Evolutionary conservation across 495 filamentous ascomycete genomes (phyloP).

Genomic region (Elasticomyces elasticus): DNA sequence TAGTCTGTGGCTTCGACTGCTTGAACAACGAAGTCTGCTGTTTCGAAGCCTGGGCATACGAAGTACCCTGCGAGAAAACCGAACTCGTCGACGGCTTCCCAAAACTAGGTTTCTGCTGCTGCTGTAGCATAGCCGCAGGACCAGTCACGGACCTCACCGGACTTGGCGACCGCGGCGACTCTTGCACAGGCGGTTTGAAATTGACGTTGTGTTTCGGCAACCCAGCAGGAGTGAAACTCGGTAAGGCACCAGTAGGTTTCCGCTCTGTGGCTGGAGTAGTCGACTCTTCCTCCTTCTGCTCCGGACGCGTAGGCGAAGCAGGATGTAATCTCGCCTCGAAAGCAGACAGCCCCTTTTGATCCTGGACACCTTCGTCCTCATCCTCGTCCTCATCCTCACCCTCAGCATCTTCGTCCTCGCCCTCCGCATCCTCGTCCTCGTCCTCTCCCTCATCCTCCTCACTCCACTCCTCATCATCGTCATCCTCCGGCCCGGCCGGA

Average conservation of each 20-base stretch:
- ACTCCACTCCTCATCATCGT: constrained; percentile 1
- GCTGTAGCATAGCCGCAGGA: too few relatives aligned
- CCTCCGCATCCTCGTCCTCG: constrained; percentile 25
- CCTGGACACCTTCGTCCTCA: constrained; percentile 17
- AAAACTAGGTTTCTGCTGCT: background rate
- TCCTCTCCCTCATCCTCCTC: constrained; percentile 13
- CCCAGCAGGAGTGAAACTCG: constrained; percentile 25
- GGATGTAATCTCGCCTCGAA: constrained; percentile 30
- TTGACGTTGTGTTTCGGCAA: constrained; percentile 41
- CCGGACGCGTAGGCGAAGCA: constrained; percentile 23
- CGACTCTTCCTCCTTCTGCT: constrained; percentile 7
- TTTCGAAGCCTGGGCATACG: background rate
- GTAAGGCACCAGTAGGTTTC: constrained; percentile 1
- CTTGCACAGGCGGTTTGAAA: constrained; percentile 46
- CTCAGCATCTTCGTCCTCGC: constrained; percentile 30
- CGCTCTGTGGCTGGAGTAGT: constrained; percentile 12
- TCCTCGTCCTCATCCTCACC: constrained; percentile 27
- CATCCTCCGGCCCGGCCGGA: constrained; percentile 15
- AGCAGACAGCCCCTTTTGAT: constrained; percentile 10
- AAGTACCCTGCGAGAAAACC: constrained; percentile 16
- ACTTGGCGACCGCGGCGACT: constrained; percentile 69
- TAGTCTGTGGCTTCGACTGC: too few relatives aligned
- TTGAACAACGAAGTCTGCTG: background rate
- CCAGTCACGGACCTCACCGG: constrained; percentile 49
- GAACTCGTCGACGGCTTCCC: constrained; percentile 9